Evolutionary conservation across 2,329 filamentous ascomycete genomes (phyloP), one percentile per base, ranked within the genome.

Genomic region (Aureobasidium subglaciale): DNA sequence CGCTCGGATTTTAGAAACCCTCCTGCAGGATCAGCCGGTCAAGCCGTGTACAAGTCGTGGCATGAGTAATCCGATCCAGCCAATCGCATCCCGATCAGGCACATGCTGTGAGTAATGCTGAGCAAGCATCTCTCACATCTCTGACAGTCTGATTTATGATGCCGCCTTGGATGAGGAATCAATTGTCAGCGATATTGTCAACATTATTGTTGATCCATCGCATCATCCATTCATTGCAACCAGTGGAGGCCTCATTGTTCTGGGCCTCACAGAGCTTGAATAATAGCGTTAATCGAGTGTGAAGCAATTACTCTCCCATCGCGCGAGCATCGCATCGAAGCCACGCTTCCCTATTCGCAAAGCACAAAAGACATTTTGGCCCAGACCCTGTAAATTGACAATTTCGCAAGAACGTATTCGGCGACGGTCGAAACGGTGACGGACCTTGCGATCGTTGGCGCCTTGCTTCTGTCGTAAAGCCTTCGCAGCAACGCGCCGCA

Each of bases 401-500:
- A 43, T 54, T 41, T 43, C 37, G 37, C 50, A n/a, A n/a, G 29
- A 54, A 34, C 38, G 48, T 37, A 27, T 53, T 18, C 48, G 37
- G 24, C 50, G 29, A 43, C 50, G 35, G 40, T 43, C 50, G 38
- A 27, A 54, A 54, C 50, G 50, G 37, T 42, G 16, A 35, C 29
- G 37, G 50, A 25, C 38, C 20, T 43, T 52, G 11, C 34, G 22
- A 49, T 27, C 32, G 34, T 7, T 37, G 30, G 20, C 30, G 22
- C 45, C 29, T 34, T 50, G 40, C 24, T 52, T 40, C 48, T 52
- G 46, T 37, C 46, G 22, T 15, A 38, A 29, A 22, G 20, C 30
- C 43, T 48, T 48, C 29, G 30, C 43, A 48, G 30, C 43, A 35
- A 48, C 30, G 6, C 43, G 43, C 43, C 43, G 43, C 43, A 48